A percentile compares a stretch with the other conserved stretches of the same genome.
These are phyloP conservation scores for Coemansia asiatica DNA, from an alignment of 192 early-diverging fungal genomes.

Conservation along the genomic window DNA sequence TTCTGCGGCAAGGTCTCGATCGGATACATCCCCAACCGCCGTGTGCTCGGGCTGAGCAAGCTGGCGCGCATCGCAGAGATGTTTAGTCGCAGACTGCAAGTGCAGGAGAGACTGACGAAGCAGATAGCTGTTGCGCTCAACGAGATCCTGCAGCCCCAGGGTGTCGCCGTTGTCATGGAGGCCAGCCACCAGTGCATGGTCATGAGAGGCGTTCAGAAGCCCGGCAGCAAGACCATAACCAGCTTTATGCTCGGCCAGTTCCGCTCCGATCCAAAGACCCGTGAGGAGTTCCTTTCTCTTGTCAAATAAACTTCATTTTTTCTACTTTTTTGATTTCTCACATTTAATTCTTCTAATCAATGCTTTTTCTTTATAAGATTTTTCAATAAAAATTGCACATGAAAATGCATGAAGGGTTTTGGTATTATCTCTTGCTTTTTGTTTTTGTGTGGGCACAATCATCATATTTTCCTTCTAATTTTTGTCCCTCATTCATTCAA, in stretches of 20 bases:
- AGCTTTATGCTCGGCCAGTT: slow-evolving; percentile 95
- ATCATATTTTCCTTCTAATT: too few species aligned
- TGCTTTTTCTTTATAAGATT: not conserved
- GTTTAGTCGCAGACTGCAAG: slow-evolving; percentile 93
- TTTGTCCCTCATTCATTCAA: too few species aligned
- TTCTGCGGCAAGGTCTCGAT: slow-evolving; percentile 97
- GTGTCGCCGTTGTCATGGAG: slow-evolving; percentile 98
- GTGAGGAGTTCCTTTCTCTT: slow-evolving; percentile 94
- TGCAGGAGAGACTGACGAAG: slow-evolving; percentile 98
- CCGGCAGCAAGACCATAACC: slow-evolving; percentile 91
- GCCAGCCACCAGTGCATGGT: slow-evolving; percentile 97
- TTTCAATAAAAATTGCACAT: too few species aligned
- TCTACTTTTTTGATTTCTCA: not conserved
- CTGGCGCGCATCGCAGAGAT: slow-evolving; percentile 98
- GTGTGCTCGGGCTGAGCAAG: slow-evolving; percentile 94
- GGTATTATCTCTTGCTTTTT: too few species aligned
- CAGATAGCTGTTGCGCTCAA: slow-evolving; percentile 90
- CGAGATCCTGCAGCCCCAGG: slow-evolving; percentile 90
- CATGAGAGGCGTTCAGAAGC: slow-evolving; percentile 97
- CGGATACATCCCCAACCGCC: slow-evolving; percentile 93
- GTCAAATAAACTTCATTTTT: slow-evolving; percentile 41
- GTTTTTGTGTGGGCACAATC: not conserved
- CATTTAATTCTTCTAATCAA: not conserved
- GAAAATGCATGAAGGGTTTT: too few species aligned
- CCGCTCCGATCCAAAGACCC: slow-evolving; percentile 83